Base-by-base conservation (phyloP, 2,329 filamentous ascomycete genomes). In the Zopfia rhizophila region DNA sequence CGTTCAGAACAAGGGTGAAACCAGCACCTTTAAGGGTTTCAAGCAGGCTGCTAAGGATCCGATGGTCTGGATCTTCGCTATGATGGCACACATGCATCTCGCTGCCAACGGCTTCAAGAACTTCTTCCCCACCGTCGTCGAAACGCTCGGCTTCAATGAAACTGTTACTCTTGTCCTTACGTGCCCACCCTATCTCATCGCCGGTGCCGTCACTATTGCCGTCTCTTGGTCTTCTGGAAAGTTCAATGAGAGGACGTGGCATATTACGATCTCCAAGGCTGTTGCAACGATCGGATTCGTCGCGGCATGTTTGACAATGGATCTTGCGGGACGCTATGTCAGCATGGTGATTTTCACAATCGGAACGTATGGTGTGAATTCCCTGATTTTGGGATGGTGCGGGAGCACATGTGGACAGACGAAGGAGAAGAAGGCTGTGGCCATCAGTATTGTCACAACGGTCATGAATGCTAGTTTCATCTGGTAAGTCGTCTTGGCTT, bases 81-180 rank as follows among this genome's bases (percentile, higher is more conserved):
- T 66, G 58, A 64, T 63, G 66, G 55, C 58, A 35, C 62, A 66
- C 27, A 63, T 64, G 54, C 61, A 63, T 44, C 43, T 65, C 17
- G 55, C 60, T 1, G 64, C 63, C 29, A 55, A 72, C 50, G 67
- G 66, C 1, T 77, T 78, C 58, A 75, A 79, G 55, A 75, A 75
- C 59, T 77, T 75, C 63, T 78, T 73, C 54, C 73, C 72, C 1
- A 73, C 73, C 5, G 75, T 80, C 21, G 76, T 81, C 43, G 61
- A 77, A 53, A 80, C 78, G 1, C 72, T 82, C 1, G 77, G 77
- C 0, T 81, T 81, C 63, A 69, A 65, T 43, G 70, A 66, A 1
- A 81, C 76, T 2, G 68, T 80, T 39, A 82, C 79, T 0, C 70
- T 82, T 0, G 70, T 79, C 8, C 71, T 83, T 51, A 82, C 79